Conservation (phyloP, 208 protist species). For the Porcisia deanei region DNA sequence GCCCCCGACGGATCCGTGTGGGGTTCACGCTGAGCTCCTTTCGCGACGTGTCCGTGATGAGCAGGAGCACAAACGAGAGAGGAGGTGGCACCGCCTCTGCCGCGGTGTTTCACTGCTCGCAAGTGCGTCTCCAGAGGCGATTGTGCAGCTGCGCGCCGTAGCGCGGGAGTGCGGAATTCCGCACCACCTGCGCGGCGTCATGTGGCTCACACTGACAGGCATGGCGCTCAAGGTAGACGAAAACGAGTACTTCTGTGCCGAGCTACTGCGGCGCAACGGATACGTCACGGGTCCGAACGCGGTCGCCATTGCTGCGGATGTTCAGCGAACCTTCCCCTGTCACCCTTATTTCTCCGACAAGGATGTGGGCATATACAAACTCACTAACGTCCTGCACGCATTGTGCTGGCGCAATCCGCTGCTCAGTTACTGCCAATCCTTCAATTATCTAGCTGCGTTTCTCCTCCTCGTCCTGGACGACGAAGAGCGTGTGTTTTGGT, state of each 20-base stretch:
- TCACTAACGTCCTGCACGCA: conserved; percentile 68
- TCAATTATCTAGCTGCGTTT: conserved; percentile 73
- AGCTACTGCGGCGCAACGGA: conserved; percentile 52
- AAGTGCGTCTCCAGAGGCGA: conserved; percentile 30
- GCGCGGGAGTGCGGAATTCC: conserved; percentile 46
- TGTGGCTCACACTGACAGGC: conserved; percentile 78
- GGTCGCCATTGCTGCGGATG: conserved; percentile 54
- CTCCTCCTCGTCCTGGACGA: conserved; percentile 67
- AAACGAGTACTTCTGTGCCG: conserved; percentile 71
- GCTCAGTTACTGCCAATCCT: conserved; percentile 82
- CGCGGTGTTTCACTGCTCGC: conserved; percentile 56
- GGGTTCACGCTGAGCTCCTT: conserved; percentile 25
- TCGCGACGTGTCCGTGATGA: conserved; percentile 22
- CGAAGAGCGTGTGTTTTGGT: conserved; percentile 70
- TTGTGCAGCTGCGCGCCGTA: conserved; percentile 38
- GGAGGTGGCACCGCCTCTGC: conserved; percentile 48
- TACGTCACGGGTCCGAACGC: conserved; percentile 46
- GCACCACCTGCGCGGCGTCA: conserved; percentile 45
- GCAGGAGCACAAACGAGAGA: conserved; percentile 46
- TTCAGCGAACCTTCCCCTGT: conserved; percentile 68
- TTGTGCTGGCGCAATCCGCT: conserved; percentile 80
- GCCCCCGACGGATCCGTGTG: conserved; percentile 12
- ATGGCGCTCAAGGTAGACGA: conserved; percentile 68
- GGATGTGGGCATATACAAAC: conserved; percentile 58
- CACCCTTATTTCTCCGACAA: conserved; percentile 71